Evolutionary conservation across 2,329 filamentous ascomycete species (phyloP), one percentile per base, ranked within the genome.

Genomic region (Peltaster fructicola): DNA sequence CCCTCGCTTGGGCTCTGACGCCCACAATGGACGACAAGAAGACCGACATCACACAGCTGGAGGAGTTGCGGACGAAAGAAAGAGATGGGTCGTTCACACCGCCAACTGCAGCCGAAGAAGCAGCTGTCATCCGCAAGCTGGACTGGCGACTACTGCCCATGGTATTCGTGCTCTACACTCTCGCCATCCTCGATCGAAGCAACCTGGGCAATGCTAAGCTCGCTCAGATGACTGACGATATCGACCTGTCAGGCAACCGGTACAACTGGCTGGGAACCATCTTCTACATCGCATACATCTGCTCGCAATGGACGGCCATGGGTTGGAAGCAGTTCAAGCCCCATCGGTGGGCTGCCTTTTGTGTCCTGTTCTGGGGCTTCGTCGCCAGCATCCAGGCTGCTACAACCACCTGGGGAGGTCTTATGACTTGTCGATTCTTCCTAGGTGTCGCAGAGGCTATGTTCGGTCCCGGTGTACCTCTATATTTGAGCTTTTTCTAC

Each of bases 401-500:
- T 4, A 45, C 44, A 2, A 40, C 45, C 29, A 55, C 45, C 15
- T 63, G 57, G 57, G 39, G 44, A 7, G 56, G 55, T 2, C 43
- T 59, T 34, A 62, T 63, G 58, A 51, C 53, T 6, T 51, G 59
- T 11, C 51, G 60, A 1, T 61, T 61, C 34, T 44, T 63, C 13
- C 48, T 63, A 12, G 59, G 57, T 11, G 30, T 48, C 2, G 36
- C 40, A 5, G 45, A 50, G 27, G 38, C 43, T 4, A 41, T 38
- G 30, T 49, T 43, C 26, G 46, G 45, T 3, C 45, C 44, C 1
- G 68, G 68, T 3, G 59, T 72, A 0, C 67, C 68, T 0, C 67
- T 71, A 31, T 73, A 68, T 32, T 46, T 73, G n/a, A 69, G 65
- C 0, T 63, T 68, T 38, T 73, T 71, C 49, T 73, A 72, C 38